These are phyloP conservation scores for Xerocomus nothofagi DNA, from an alignment of 1,284 basidiomycete species.

Conservation along the genomic window DNA sequence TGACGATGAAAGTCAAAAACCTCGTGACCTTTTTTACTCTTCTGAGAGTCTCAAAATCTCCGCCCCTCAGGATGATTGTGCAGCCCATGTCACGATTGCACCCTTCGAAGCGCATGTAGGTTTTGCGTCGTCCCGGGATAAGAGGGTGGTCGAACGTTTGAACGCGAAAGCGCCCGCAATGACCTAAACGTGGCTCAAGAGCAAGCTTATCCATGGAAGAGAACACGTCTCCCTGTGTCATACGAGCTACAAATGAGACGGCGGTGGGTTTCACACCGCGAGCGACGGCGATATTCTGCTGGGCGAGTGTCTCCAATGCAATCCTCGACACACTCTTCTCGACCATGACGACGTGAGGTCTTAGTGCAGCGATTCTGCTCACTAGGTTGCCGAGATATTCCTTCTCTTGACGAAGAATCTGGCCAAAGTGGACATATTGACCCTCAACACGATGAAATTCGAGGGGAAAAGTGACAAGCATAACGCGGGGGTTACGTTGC, in stretches of 20 bases:
- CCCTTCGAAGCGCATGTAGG: conserved; percentile 97
- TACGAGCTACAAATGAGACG: conserved; percentile 85
- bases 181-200: conserved; percentile 86
- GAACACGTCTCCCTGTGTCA: conserved; percentile 94
- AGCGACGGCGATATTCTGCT: conserved; percentile 89
- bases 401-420: conserved; percentile 91
- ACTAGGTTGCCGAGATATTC: conserved; percentile 92
- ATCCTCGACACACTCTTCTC: conserved; percentile 91
- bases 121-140: conserved; percentile 90
- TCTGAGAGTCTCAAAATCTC: conserved; percentile 73
- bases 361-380: conserved; percentile 83
- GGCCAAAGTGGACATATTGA: conserved; percentile 92
- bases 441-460: conserved; percentile 95
- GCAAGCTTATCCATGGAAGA: conserved; percentile 95
- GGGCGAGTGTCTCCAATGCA: conserved; percentile 87
- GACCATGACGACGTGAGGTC: conserved; percentile 92
- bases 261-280: conserved; percentile 88
- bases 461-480: conserved; percentile 94
- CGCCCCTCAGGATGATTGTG: conserved; percentile 93
- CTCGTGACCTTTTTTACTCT: conserved; percentile 91
- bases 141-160: conserved; percentile 94
- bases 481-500: conserved; percentile 82
- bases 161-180: conserved; percentile 85
- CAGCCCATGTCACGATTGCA: conserved; percentile 91
- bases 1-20: conserved; percentile 89